Evolutionary conservation across 331 rosid species (phyloP).

Genomic region (Rosa hybrid): DNA sequence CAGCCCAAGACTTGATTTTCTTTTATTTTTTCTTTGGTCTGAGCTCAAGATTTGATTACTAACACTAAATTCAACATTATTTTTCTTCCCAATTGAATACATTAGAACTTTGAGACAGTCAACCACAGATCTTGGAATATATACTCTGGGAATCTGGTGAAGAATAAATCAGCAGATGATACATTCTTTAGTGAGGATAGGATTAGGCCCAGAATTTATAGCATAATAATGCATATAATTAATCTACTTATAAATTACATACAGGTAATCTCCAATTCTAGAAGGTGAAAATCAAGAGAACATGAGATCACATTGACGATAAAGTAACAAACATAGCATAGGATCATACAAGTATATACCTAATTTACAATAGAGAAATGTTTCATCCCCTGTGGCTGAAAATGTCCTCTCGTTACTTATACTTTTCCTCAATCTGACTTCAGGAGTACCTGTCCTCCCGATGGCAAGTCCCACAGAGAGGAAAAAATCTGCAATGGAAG

Average conservation of each 20-base stretch:
- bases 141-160: neutral
- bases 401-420: slow-evolving; percentile 87
- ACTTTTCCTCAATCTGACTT: slow-evolving; percentile 68
- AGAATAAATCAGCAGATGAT: neutral
- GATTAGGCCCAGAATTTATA: neutral
- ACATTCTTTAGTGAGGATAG: neutral
- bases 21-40: neutral
- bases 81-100: neutral
- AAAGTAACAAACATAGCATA: neutral
- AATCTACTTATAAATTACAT: neutral
- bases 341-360: slow-evolving; percentile 37
- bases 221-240: neutral
- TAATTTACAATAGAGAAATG: slow-evolving; percentile 45
- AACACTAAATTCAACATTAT: neutral
- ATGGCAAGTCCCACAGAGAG: slow-evolving; percentile 87
- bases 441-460: slow-evolving; percentile 69
- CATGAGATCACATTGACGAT: neutral
- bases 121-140: neutral
- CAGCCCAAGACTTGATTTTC: neutral
- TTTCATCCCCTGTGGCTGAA: slow-evolving; percentile 71
- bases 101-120: neutral
- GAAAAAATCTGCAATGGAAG: slow-evolving; percentile 68
- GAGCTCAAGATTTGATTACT: neutral
- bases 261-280: neutral
- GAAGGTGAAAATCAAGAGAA: neutral